Evolutionary conservation across 306 rosid genomes (phyloP), one percentile per base, ranked within the genome.

Genomic region (Prunus fruticosa): DNA sequence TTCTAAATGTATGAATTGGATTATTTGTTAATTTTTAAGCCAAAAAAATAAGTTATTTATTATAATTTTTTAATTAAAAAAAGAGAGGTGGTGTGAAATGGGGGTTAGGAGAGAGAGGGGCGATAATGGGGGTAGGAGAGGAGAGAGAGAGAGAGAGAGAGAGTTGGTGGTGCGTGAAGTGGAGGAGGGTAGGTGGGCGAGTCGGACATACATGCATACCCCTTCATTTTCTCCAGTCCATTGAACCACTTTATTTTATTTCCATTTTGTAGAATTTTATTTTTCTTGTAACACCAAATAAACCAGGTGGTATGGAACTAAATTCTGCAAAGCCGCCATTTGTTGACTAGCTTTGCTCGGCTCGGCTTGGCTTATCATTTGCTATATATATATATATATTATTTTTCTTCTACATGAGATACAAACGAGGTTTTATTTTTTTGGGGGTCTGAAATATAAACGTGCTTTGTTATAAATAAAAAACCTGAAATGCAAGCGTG

Each of bases 181-280:
- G 68, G 27, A 72, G 68, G 27, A 72, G 20, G 86, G 87, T 82
- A 47, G 91, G 84, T 81, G 83, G 69, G 49, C 46, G 81, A 75
- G 57, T 72, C 51, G 10, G 45, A 72, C 71, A 4, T 15, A 1
- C 22, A 6, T 11, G 12, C 14, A 5, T 45, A 11, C 23, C 41
- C 19, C 14, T 43, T 22, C 6, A 2, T 52, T 28, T 27, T 61
- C 5, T 1, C 32, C 15, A 3, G 9, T 66, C 13, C 15, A 28
- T 62, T 62, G 5, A 27, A 22, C n/a, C 11, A 3, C 3, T 1
- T n/a, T 9, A 38, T 38, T n/a, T 2, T 5, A 8, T 32, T 65
- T 19, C 43, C 43, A 8, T 67, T 41, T 43, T 22, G 30, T 66
- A n/a, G 43, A 10, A 20, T 57, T 22, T 56, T 56, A 9, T 56